Evolutionary conservation across 2,329 filamentous ascomycete species (phyloP), one percentile per base, ranked within the genome.

Genomic region (Thielaviopsis populi): DNA sequence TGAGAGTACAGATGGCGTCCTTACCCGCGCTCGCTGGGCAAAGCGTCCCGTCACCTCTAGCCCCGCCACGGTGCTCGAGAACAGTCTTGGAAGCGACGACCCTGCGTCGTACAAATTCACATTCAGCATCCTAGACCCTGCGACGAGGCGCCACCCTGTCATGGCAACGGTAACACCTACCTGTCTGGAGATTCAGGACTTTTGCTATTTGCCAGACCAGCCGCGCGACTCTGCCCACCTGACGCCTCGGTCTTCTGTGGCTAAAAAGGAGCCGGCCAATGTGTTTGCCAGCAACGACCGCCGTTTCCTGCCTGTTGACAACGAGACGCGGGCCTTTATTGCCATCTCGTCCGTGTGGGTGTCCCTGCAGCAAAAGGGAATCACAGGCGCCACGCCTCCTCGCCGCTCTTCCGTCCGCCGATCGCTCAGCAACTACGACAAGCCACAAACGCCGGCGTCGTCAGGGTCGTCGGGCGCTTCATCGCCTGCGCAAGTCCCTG

Each of bases 61-160:
- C 79, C 76, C 54, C 64, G 69, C 61, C 60, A 50, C 66, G 64
- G 68, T 17, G 66, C 67, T 6, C 66, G 72, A 60, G 2, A 67
- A 71, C 2, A 68, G 69, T 0, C 68, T 73, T 1, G 30, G 53
- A 8, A 66, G 70, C 1, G 62, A 63, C 8, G 67, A 66, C 27
- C 53, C 65, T 13, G 27, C 65, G 6, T 8, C 65, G 24, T 75
- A 74, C 65, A 84, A 83, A 70, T 91, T 85, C 75, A 89, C 83
- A 8, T 92, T 92, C 71, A 90, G 86, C 74, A 83, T 89, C 67
- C 84, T 92, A 69, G 83, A 87, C 68, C 82, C 87, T 0, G 80
- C 80, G 58, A 82, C 81, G 8, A 79, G 86, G 41, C 82, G 85
- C 13, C 88, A 92, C 70, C 88, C 89, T 3, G 82, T 91, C 69